Conservation (phyloP, 2,329 filamentous ascomycete genomes). For the Colletotrichum salicis region DNA sequence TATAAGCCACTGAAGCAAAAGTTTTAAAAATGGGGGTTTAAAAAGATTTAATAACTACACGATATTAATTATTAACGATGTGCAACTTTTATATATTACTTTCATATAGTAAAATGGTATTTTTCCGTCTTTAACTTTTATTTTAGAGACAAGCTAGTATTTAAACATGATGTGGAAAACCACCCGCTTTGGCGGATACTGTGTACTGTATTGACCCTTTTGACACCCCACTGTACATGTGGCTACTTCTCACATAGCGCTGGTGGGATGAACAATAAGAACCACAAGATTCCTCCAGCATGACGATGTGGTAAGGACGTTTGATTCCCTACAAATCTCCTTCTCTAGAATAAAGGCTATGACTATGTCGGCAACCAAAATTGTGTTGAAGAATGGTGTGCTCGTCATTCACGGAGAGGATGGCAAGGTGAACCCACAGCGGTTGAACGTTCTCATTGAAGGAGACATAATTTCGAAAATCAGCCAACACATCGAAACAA, state of each 20-base stretch:
- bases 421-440: neutral
- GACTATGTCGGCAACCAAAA: neutral
- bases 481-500: slow-evolving; percentile 48
- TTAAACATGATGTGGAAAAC: too few relatives aligned
- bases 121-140: too few relatives aligned
- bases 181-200: too few relatives aligned
- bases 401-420: slow-evolving; percentile 20
- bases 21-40: too few relatives aligned
- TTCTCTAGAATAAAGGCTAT: neutral
- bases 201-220: too few relatives aligned
- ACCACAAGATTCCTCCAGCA: neutral
- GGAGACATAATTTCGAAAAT: slow-evolving; percentile 40
- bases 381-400: slow-evolving; percentile 1
- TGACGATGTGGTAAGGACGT: neutral
- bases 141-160: too few relatives aligned
- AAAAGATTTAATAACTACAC: too few relatives aligned
- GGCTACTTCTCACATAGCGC: neutral
- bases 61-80: too few relatives aligned
- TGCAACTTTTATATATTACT: too few relatives aligned
- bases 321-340: neutral
- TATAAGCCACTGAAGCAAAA: too few relatives aligned
- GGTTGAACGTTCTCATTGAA: neutral
- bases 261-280: neutral
- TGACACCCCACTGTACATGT: neutral
- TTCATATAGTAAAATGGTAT: too few relatives aligned